These are phyloP conservation scores for Serpula lacrymans DNA, from an alignment of 768 basidiomycete genomes.

Conservation along the genomic window DNA sequence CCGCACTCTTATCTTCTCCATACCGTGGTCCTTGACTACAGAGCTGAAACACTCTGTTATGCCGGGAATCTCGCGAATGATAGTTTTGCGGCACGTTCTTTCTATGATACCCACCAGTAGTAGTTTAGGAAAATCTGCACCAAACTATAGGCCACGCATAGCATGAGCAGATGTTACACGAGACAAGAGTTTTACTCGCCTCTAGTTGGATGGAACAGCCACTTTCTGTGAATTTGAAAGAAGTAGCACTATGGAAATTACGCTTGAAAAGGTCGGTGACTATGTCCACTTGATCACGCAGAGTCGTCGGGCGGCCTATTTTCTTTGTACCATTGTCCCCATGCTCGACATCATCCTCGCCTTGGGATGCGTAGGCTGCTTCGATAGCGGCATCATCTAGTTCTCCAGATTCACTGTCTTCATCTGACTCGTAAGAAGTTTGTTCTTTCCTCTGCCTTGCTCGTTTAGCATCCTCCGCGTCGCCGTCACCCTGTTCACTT, in stretches of 20 bases:
- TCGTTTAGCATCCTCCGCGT: constrained; percentile 76
- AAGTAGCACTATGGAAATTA: constrained; percentile 61
- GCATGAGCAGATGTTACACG: not conserved
- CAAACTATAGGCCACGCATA: constrained; percentile 53
- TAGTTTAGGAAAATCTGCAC: constrained; percentile 85
- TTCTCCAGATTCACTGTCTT: constrained; percentile 43
- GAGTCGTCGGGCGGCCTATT: constrained; percentile 19
- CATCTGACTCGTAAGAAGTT: constrained; percentile 66
- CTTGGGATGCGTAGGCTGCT: constrained; percentile 54
- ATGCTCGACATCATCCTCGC: constrained; percentile 35
- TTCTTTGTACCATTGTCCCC: constrained; percentile 19
- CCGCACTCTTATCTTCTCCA: constrained; percentile 44
- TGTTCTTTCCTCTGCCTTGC: constrained; percentile 69
- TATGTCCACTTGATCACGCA: constrained; percentile 40
- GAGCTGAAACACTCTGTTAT: constrained; percentile 83
- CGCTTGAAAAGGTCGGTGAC: constrained; percentile 53
- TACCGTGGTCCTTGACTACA: constrained; percentile 51
- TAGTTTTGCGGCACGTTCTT: constrained; percentile 74
- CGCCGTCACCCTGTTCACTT: constrained; percentile 79
- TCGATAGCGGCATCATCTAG: constrained; percentile 59
- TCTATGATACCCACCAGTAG: constrained; percentile 93
- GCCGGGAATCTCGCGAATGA: constrained; percentile 86
- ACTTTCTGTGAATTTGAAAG: constrained; percentile 66
- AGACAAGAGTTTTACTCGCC: constrained; percentile 44
- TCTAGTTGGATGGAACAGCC: constrained; percentile 80